phyloP scores from a whole-genome alignment of 1,284 basidiomycete species.

The Moesziomyces antarcticus region DNA sequence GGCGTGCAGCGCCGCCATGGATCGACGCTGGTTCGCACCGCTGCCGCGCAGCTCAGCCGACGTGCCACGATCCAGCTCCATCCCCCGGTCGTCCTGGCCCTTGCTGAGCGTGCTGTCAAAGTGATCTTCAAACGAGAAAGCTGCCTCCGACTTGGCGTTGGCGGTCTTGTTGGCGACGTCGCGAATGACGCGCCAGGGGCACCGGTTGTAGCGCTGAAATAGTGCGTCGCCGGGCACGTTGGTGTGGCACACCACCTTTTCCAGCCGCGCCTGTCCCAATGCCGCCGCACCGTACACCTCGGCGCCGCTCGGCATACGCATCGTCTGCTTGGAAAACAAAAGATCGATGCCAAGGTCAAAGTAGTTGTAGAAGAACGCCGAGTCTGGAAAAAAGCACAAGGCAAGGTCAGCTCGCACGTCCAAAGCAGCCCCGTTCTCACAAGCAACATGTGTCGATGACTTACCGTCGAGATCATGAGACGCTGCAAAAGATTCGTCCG shows the following conservation, averaged over 20 bases:
- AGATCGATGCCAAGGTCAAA: conserved; percentile 53
- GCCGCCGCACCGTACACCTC: conserved; percentile 24
- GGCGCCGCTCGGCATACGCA: conserved; percentile 21
- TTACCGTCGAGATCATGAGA: conserved; percentile 17
- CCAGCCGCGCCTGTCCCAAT: conserved; percentile 32
- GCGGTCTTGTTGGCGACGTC: neutral
- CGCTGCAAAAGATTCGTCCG: conserved; percentile 10
- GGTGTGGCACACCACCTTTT: conserved; percentile 51
- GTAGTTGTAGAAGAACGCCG: conserved; percentile 54
- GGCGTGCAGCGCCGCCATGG: neutral
- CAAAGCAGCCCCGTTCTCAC: no score
- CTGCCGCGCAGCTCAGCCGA: conserved; percentile 36
- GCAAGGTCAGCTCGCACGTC: no score
- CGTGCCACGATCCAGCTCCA: conserved; percentile 47
- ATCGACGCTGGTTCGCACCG: neutral
- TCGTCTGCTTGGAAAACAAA: conserved; percentile 31
- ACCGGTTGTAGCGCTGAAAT: conserved; percentile 47
- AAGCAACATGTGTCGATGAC: neutral
- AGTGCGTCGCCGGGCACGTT: conserved; percentile 48
- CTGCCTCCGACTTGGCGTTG: conserved; percentile 1
- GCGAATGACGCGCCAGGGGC: conserved; percentile 33
- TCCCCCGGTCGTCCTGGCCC: conserved; percentile 30
- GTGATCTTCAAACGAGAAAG: conserved; percentile 29
- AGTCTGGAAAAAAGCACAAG: conserved; percentile 5
- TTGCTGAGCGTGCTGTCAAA: conserved; percentile 32